Evolutionary conservation across 495 filamentous ascomycete genomes (phyloP).

Genomic region (Aspergillus biplanus): DNA sequence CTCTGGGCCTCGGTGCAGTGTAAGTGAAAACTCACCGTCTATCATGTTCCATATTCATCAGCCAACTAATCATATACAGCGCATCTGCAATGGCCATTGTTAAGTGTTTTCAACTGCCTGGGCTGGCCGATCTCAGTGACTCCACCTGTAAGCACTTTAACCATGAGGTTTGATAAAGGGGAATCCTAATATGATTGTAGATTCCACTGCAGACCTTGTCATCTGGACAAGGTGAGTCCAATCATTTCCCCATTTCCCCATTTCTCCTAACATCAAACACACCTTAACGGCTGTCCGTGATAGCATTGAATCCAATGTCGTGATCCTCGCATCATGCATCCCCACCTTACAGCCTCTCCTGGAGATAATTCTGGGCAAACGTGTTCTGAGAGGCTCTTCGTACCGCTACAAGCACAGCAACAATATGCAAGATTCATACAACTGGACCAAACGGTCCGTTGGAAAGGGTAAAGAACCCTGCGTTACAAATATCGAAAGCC

Average conservation of each 20-base stretch:
- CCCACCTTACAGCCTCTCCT: conserved; percentile 49
- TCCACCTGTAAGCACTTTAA: conserved; percentile 41
- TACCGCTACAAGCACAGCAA: conserved; percentile 10
- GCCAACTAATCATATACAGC: conserved; percentile 11
- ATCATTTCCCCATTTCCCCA: too few relatives aligned
- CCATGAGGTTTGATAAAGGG: background rate
- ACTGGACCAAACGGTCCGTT: background rate
- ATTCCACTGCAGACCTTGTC: conserved; percentile 43
- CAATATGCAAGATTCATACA: conserved; percentile 10
- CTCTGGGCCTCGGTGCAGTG: conserved; percentile 48
- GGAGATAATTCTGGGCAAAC: conserved; percentile 35
- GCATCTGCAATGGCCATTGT: conserved; percentile 38
- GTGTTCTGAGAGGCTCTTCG: conserved; percentile 15
- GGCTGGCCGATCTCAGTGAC: conserved; percentile 37
- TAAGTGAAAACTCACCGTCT: conserved; percentile 13
- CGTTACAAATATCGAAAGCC: conserved; percentile 19
- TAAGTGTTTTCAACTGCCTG: conserved; percentile 46
- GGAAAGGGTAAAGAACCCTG: conserved; percentile 13
- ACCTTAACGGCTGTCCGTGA: too few relatives aligned
- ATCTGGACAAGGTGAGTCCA: conserved; percentile 49
- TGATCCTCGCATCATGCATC: conserved; percentile 55
- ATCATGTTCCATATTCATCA: background rate
- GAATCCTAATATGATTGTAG: conserved; percentile 19
- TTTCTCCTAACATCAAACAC: too few relatives aligned
- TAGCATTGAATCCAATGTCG: conserved; percentile 50